Evolutionary conservation across 169 alveolate genomes (phyloP), one percentile per base, ranked within the genome.

Genomic region (Babesia ovata): DNA sequence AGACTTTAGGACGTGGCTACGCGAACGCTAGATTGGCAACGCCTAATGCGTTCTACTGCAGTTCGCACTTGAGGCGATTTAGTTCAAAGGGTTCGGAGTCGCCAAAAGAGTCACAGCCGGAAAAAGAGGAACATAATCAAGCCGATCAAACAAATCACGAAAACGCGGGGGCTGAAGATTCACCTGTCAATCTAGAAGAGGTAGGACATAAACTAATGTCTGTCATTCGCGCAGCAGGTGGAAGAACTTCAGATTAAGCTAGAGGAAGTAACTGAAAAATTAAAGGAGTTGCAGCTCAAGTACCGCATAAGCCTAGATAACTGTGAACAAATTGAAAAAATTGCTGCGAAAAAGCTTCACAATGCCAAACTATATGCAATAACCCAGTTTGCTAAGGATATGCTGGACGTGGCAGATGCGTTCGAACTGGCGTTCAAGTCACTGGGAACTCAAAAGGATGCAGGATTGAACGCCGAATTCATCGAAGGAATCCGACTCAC

Each of bases 381-480:
- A 28, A 73, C 95, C 29, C 91, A 88, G 48, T 94, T 94, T 69
- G 97, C 98, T 21, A 94, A 93, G 93, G 94, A 92, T 26, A 63
- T 94, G 65, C 73, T 94, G 22, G 97, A 93, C 39, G 97, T 94
- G 36, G 96, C 96, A 6, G 98, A 94, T 70, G 87, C 93, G 59
- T 71, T 94, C 19, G 90, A 92, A 29, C 75, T 86, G 52, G 98
- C 97, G 8, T 78, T 79, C 70, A 81, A 86, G 66, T 29, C 74
- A n/a, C 58, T 49, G 12, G 81, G 53, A 19, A 88, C 70, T 29
- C 67, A 54, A 26, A 79, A 59, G 53, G 93, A 86, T 36, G 90
- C 70, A 21, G 69, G 85, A 0, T 46, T 79, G 50, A 81, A 83
- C 72, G 83, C 52, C 53, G 90, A 89, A 61, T 85, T 89, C 48